Evolutionary conservation across 106 monocot species (phyloP).

Genomic region (Xerophyta viscosa): DNA sequence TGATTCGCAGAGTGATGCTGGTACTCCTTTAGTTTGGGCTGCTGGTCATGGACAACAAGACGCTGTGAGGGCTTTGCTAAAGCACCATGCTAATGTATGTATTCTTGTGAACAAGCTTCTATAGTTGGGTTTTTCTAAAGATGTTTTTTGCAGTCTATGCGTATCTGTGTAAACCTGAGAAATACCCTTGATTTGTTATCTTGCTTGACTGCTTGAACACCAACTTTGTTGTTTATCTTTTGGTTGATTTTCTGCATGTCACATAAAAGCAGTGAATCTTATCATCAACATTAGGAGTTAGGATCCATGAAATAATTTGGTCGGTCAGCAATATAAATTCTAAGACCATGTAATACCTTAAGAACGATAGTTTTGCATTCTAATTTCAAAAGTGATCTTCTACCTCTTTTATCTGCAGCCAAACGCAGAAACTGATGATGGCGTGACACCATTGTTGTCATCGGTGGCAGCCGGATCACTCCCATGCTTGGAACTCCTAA

Average conservation of each 20-base stretch:
- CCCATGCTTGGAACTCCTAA: constrained; percentile 67
- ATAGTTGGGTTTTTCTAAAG: background rate
- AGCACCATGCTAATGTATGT: constrained; percentile 77
- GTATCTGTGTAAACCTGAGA: too few relatives aligned
- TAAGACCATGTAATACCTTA: too few relatives aligned
- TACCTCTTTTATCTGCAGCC: constrained; percentile 38
- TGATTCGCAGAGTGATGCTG: constrained; percentile 88
- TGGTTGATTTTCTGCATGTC: too few relatives aligned
- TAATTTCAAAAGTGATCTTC: background rate
- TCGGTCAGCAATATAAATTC: too few relatives aligned
- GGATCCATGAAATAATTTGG: too few relatives aligned
- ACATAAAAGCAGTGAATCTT: too few relatives aligned
- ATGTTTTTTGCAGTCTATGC: too few relatives aligned
- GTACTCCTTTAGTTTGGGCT: constrained; percentile 95
- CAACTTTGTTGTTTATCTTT: too few relatives aligned
- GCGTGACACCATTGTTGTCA: constrained; percentile 77
- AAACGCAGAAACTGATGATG: constrained; percentile 86
- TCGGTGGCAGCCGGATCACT: constrained; percentile 88
- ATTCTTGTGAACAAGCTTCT: background rate
- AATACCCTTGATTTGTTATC: too few relatives aligned
- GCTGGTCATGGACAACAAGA: constrained; percentile 82
- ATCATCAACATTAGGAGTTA: too few relatives aligned
- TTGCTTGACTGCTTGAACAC: too few relatives aligned
- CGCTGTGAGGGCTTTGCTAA: constrained; percentile 61
- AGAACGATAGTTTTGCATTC: too few relatives aligned